These are phyloP conservation scores for Verticillium alfalfae DNA, from an alignment of 2,329 filamentous ascomycete genomes.

Conservation along the genomic window DNA sequence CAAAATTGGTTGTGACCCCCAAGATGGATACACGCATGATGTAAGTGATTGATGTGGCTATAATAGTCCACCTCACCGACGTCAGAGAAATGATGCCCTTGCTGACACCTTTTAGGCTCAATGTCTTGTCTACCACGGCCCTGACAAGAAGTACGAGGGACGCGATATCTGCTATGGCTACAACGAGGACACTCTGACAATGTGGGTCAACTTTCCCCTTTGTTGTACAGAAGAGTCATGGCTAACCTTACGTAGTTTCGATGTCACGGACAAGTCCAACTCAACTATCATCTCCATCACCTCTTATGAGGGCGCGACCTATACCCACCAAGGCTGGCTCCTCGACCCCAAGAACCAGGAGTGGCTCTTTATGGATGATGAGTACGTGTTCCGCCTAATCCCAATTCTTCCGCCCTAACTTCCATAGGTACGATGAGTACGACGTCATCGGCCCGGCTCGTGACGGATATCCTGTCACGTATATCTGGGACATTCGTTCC, in stretches of 20 bases:
- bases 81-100: slow-evolving; percentile 44
- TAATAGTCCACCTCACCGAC: no score
- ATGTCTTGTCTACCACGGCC: slow-evolving; percentile 44
- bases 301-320: slow-evolving; percentile 43
- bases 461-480: slow-evolving; percentile 36
- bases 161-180: slow-evolving; percentile 47
- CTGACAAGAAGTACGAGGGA: slow-evolving; percentile 35
- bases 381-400: slow-evolving; percentile 13
- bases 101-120: slow-evolving; percentile 25
- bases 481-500: slow-evolving; percentile 38
- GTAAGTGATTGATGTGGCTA: slow-evolving; percentile 18
- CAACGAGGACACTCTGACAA: slow-evolving; percentile 43
- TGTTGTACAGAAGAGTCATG: background rate
- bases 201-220: slow-evolving; percentile 16
- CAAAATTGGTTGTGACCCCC: slow-evolving; percentile 37
- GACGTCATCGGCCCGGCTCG: slow-evolving; percentile 23
- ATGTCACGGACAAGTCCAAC: slow-evolving; percentile 41
- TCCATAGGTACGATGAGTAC: slow-evolving; percentile 34
- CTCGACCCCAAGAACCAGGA: slow-evolving; percentile 35
- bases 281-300: slow-evolving; percentile 44
- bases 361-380: slow-evolving; percentile 25
- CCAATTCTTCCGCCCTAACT: background rate
- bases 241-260: slow-evolving; percentile 21
- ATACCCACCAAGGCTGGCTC: slow-evolving; percentile 51
- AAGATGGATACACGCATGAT: slow-evolving; percentile 45